Evolutionary conservation across 2,329 filamentous ascomycete species (phyloP), one percentile per base, ranked within the genome.

Genomic region (Penicillium sp.): DNA sequence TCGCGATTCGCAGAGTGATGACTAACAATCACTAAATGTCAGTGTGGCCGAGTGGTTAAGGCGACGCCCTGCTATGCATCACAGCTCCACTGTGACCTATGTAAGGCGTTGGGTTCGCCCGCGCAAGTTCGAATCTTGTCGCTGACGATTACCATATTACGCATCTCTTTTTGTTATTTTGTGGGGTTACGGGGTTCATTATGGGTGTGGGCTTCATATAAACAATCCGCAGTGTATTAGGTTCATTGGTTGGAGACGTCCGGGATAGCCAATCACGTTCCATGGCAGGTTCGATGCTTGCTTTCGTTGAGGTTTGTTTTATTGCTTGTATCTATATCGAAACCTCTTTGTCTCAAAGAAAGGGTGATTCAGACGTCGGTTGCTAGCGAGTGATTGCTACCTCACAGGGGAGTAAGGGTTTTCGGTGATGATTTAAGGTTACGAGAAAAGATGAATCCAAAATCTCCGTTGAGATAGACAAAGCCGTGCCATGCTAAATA

Each of bases 401-500:
- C 16, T 20, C 35, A 38, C 20, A 20, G 9, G 18, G n/a, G 20
- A 36, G 8, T 11, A 18, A 38, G 35, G 18, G 6, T 18, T 35
- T 35, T 2, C 5, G 7, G 27, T 28, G 27, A 28, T 10, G 11
- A 5, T 13, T 18, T 22, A 27, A 7, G 5, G 10, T 20, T 39
- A 41, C 39, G 35, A 41, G 22, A 25, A 27, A 2, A 10, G 7
- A 25, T 25, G 24, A 27, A 41, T 57, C 57, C 53, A 56, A 57
- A 55, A 60, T 57, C 57, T 51, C 57, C 54, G 51, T 61, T 55
- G 53, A 59, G 47, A 62, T 55, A 52, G 59, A 57, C 55, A 54
- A 53, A 57, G 57, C 56, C 54, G 44, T 57, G 54, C 47, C 50
- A 60, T 63, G 61, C 61, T 60, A 63, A 58, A 58, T 56, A 58